phyloP scores from a whole-genome alignment of 345 rosid species.

The Isatis tinctoria region DNA sequence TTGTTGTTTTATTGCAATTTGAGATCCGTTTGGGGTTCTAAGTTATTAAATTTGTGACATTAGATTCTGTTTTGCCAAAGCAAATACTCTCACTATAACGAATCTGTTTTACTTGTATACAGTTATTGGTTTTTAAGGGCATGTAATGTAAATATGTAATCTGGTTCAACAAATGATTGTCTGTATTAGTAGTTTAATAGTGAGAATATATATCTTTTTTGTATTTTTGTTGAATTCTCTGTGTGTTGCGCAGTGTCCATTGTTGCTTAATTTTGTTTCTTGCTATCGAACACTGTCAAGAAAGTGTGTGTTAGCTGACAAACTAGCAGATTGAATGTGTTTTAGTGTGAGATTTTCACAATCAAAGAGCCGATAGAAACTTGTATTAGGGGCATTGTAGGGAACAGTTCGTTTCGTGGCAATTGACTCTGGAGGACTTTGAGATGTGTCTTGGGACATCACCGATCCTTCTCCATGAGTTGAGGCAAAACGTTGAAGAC shows the following conservation, averaged over 20 bases:
- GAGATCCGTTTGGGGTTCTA: conserved; percentile 7
- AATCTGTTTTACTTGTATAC: not conserved
- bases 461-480: conserved; percentile 88
- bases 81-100: no score
- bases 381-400: conserved; percentile 28
- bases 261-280: not conserved
- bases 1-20: not conserved
- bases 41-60: not conserved
- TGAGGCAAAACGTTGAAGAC: conserved; percentile 82
- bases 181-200: not conserved
- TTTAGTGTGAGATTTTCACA: not conserved
- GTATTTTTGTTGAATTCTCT: not conserved
- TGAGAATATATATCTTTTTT: not conserved
- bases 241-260: not conserved
- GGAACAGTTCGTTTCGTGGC: conserved; percentile 19
- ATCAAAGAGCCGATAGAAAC: conserved; percentile 36
- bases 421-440: conserved; percentile 90
- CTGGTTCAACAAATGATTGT: not conserved
- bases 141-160: not conserved
- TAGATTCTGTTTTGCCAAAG: no score
- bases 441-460: conserved; percentile 92
- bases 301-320: not conserved
- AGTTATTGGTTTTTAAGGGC: not conserved
- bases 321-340: not conserved
- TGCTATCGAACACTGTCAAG: not conserved